Evolutionary conservation across 768 basidiomycete genomes (phyloP).

Genomic region (Panus rudis): DNA sequence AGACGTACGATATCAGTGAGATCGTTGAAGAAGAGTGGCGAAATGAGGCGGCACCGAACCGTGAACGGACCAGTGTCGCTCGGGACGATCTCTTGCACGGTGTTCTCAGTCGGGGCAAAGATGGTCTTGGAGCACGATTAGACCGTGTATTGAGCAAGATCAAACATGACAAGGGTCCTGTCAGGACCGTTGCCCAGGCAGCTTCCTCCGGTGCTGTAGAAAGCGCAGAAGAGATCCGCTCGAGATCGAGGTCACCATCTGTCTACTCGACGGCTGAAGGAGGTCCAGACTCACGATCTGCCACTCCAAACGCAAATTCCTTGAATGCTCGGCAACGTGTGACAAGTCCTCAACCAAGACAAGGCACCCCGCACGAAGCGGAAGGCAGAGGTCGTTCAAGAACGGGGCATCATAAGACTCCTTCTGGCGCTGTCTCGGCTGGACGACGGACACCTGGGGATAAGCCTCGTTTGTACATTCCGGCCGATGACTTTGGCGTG

Average conservation of each 20-base stretch:
- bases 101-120: slow-evolving; percentile 50
- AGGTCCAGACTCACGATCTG: slow-evolving; percentile 27
- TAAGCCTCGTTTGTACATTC: slow-evolving; percentile 41
- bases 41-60: slow-evolving; percentile 23
- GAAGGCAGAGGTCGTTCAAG: background rate
- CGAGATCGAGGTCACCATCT: slow-evolving; percentile 35
- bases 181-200: slow-evolving; percentile 17
- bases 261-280: slow-evolving; percentile 41
- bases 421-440: slow-evolving; percentile 11
- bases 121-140: slow-evolving; percentile 60
- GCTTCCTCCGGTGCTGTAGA: slow-evolving; percentile 13
- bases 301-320: slow-evolving; percentile 16
- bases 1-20: slow-evolving; percentile 89
- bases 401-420: slow-evolving; percentile 11
- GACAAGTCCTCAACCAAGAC: slow-evolving; percentile 13
- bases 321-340: slow-evolving; percentile 17
- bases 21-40: slow-evolving; percentile 87
- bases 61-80: slow-evolving; percentile 26
- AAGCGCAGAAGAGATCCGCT: slow-evolving; percentile 21
- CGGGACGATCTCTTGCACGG: slow-evolving; percentile 64
- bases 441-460: slow-evolving; percentile 17
- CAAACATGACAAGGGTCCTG: slow-evolving; percentile 49
- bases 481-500: slow-evolving; percentile 83
- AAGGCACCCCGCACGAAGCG: background rate
- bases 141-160: slow-evolving; percentile 73